Percentiles rank a stretch among this genome's conserved stretches.
Conservation (phyloP, 148 eudicot species). For the Vaccinium vitisidaea region DNA sequence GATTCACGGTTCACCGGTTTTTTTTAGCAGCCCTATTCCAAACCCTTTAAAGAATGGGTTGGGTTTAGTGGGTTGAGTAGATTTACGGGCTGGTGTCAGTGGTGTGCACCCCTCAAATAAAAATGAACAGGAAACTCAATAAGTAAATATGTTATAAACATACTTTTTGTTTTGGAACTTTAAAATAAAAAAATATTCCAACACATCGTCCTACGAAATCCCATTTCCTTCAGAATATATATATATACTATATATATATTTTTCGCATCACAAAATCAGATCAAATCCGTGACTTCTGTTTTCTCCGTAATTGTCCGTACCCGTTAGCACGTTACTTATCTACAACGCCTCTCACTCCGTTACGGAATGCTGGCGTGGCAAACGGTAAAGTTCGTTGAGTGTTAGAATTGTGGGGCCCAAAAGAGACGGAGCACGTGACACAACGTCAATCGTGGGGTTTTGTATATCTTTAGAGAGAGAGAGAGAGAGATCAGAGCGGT, state of each 20-base stretch:
- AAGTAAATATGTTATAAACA: too few relatives aligned
- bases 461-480: neutral
- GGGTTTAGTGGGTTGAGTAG: too few relatives aligned
- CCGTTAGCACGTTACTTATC: neutral
- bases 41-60: too few relatives aligned
- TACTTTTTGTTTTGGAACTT: too few relatives aligned
- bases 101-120: too few relatives aligned
- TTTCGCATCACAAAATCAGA: neutral
- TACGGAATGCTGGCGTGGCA: neutral
- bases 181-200: neutral
- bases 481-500: constrained; percentile 10
- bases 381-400: neutral
- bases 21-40: too few relatives aligned
- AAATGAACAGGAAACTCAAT: too few relatives aligned
- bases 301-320: neutral
- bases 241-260: too few relatives aligned
- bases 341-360: neutral
- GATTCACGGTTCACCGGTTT: too few relatives aligned
- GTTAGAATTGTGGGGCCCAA: neutral
- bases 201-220: neutral
- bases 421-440: neutral
- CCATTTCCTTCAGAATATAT: neutral
- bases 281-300: neutral
- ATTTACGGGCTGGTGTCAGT: too few relatives aligned
- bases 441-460: neutral